Evolutionary conservation across 2,329 filamentous ascomycete genomes (phyloP).

Genomic region (Fusarium torulosum): DNA sequence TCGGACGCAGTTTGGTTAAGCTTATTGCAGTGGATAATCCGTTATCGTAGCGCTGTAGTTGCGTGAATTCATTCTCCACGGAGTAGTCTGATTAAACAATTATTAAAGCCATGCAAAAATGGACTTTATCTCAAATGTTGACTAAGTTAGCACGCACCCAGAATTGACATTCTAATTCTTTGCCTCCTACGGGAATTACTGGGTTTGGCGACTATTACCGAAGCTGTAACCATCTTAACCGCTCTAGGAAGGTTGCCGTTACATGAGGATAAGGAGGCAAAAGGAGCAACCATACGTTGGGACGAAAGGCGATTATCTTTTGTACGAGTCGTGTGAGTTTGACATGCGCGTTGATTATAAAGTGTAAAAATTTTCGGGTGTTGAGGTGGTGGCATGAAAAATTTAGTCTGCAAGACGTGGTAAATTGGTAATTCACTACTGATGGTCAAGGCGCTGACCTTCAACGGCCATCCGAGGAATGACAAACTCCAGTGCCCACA

Average conservation of each 20-base stretch:
- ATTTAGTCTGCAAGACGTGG: background rate
- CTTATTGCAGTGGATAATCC: background rate
- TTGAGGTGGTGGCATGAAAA: background rate
- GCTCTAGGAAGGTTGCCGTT: slow-evolving; percentile 41
- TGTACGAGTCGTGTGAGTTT: background rate
- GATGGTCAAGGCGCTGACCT: background rate
- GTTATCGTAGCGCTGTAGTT: background rate
- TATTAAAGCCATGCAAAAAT: background rate
- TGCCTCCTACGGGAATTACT: slow-evolving; percentile 3
- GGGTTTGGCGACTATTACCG: slow-evolving; percentile 10
- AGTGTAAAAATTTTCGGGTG: background rate
- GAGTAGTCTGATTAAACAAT: background rate
- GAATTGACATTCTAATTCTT: background rate
- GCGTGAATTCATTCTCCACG: background rate
- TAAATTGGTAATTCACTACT: background rate
- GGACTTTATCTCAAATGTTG: background rate
- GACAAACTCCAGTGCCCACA: background rate
- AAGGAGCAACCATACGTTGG: too few species aligned
- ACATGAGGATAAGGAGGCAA: slow-evolving; percentile 15
- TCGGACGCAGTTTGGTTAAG: background rate
- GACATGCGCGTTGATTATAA: background rate
- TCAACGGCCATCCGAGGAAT: background rate
- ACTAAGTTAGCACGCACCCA: background rate
- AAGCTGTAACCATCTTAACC: slow-evolving; percentile 4
- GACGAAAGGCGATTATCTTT: background rate